Conservation (phyloP, 371 early-diverging fungal species). For the Mortierella sp. region DNA sequence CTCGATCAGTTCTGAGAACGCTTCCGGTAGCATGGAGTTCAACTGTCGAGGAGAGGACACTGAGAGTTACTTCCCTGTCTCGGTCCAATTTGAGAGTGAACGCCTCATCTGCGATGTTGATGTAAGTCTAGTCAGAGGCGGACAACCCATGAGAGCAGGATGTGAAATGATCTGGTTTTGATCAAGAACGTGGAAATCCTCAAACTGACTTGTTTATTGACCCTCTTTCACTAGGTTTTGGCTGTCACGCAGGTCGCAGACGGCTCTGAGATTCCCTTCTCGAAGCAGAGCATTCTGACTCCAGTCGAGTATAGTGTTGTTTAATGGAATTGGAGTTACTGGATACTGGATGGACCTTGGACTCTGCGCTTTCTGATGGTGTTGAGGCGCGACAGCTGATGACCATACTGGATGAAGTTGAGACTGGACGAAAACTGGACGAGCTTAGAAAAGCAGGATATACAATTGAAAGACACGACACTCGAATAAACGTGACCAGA, state of each 20-base stretch:
- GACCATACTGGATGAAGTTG: too few species aligned
- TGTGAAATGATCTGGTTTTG: not conserved
- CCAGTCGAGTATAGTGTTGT: slow-evolving; percentile 81
- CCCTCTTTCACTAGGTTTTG: slow-evolving; percentile 43
- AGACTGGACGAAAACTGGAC: too few species aligned
- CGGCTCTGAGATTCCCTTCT: slow-evolving; percentile 66
- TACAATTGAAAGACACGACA: too few species aligned
- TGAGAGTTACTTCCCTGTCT: slow-evolving; percentile 90
- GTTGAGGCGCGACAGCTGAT: too few species aligned
- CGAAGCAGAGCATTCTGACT: slow-evolving; percentile 70
- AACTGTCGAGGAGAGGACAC: slow-evolving; percentile 82
- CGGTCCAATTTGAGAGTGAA: slow-evolving; percentile 78
- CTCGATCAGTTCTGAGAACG: slow-evolving; percentile 77
- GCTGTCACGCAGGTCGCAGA: slow-evolving; percentile 65
- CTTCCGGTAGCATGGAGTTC: slow-evolving; percentile 89
- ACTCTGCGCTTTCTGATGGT: too few species aligned
- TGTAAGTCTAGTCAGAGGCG: slow-evolving; percentile 57
- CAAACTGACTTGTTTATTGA: too few species aligned
- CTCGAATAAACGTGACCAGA: too few species aligned
- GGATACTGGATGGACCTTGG: too few species aligned
- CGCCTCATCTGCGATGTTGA: slow-evolving; percentile 81
- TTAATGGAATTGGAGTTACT: too few species aligned
- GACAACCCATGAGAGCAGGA: too few species aligned
- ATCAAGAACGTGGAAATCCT: too few species aligned
- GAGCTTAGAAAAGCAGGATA: too few species aligned